Percentiles rank a stretch among this genome's conserved stretches.
phyloP scores from a whole-genome alignment of 139 green algal species.

The Chloropicon primus region DNA sequence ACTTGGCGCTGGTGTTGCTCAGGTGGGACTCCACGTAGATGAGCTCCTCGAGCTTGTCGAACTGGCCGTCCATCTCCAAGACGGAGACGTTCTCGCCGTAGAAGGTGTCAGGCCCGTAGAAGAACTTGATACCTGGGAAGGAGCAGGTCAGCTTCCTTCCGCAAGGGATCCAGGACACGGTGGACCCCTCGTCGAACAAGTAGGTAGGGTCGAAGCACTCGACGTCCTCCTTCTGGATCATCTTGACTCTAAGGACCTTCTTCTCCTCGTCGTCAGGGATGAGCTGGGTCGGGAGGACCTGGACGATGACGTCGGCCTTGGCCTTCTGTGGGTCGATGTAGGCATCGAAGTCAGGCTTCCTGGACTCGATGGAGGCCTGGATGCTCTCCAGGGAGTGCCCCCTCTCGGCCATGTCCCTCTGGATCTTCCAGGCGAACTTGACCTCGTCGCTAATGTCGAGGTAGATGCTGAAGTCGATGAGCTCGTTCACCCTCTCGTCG shows the following conservation, averaged over 20 bases:
- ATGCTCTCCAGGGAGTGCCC: constrained; percentile 96
- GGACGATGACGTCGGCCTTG: constrained; percentile 92
- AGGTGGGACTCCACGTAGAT: constrained; percentile 99
- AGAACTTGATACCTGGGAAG: constrained; percentile 84
- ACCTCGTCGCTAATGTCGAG: constrained; percentile 98
- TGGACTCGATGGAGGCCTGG: constrained; percentile 92
- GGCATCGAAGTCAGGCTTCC: constrained; percentile 98
- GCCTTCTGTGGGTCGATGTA: constrained; percentile 99
- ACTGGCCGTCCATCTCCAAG: constrained; percentile 95
- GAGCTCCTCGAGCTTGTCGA: constrained; percentile 99
- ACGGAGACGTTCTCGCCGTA: constrained; percentile 60
- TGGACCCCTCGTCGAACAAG: constrained; percentile 98
- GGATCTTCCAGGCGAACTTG: constrained; percentile 99
- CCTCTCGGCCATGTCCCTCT: constrained; percentile 98
- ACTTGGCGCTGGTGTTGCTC: constrained; percentile 92
- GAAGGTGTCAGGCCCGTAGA: constrained; percentile 70
- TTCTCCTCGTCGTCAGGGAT: constrained; percentile 95
- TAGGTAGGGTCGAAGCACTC: constrained; percentile 77
- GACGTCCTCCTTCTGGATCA: constrained; percentile 98
- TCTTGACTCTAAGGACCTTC: constrained; percentile 95
- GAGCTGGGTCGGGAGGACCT: constrained; percentile 98
- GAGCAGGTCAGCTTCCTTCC: constrained; percentile 99
- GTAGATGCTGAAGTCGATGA: constrained; percentile 99
- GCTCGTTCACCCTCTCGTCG: constrained; percentile 88
- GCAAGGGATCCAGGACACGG: constrained; percentile 98